Evolutionary conservation across 768 basidiomycete species (phyloP).

Genomic region (Leccinum variicolor): DNA sequence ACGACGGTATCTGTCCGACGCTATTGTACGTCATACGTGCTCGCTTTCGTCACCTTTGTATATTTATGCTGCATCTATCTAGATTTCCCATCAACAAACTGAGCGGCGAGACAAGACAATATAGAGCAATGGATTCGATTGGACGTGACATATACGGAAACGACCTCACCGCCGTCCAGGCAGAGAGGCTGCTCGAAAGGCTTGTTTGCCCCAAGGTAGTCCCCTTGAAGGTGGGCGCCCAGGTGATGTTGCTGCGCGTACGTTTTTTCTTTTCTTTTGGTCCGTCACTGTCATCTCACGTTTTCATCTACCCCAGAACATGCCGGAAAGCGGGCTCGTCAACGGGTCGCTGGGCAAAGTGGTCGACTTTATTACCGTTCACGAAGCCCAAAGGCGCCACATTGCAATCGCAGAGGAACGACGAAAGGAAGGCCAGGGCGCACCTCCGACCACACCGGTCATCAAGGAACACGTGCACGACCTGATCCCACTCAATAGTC

Average conservation of each 20-base stretch:
- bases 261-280: neutral
- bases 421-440: slow-evolving; percentile 8
- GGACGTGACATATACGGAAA: slow-evolving; percentile 38
- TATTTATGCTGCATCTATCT: neutral
- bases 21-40: slow-evolving; percentile 61
- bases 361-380: slow-evolving; percentile 27
- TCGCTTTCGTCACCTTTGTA: neutral
- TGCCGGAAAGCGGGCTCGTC: slow-evolving; percentile 43
- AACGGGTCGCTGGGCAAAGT: slow-evolving; percentile 93
- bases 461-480: neutral
- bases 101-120: slow-evolving; percentile 31
- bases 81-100: slow-evolving; percentile 26
- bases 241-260: slow-evolving; percentile 67
- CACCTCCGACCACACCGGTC: neutral
- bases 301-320: slow-evolving; percentile 25
- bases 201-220: slow-evolving; percentile 49
- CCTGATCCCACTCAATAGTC: slow-evolving; percentile 16
- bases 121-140: slow-evolving; percentile 41
- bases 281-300: neutral
- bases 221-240: slow-evolving; percentile 61
- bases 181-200: slow-evolving; percentile 39
- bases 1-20: slow-evolving; percentile 83
- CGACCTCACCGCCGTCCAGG: slow-evolving; percentile 30
- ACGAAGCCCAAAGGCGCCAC: slow-evolving; percentile 26
- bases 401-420: slow-evolving; percentile 31